phyloP scores from a whole-genome alignment of 2,329 filamentous ascomycete genomes.

The Salinomyces thailandicus region DNA sequence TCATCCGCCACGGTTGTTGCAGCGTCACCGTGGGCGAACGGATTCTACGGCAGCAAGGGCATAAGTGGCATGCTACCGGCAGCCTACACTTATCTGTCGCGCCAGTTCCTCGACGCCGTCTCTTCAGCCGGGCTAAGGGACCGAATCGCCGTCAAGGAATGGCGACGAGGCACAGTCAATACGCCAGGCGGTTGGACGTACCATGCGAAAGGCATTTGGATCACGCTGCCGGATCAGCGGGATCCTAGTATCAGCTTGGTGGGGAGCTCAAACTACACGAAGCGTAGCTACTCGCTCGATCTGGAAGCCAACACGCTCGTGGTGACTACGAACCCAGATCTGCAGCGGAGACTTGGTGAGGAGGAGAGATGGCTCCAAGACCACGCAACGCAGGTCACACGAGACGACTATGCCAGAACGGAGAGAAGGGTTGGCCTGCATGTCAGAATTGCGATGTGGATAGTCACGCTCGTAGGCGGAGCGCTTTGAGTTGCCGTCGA shows the following conservation, averaged over 20 bases:
- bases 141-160: slow-evolving; percentile 70
- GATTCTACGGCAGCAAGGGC: slow-evolving; percentile 81
- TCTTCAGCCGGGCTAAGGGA: slow-evolving; percentile 41
- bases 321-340: slow-evolving; percentile 61
- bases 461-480: slow-evolving; percentile 74
- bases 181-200: slow-evolving; percentile 88
- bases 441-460: slow-evolving; percentile 87
- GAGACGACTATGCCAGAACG: slow-evolving; percentile 67
- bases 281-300: slow-evolving; percentile 83
- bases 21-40: slow-evolving; percentile 85
- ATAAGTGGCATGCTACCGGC: slow-evolving; percentile 83
- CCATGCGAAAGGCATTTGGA: slow-evolving; percentile 92
- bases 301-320: slow-evolving; percentile 82
- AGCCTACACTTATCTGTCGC: slow-evolving; percentile 81
- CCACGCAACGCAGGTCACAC: slow-evolving; percentile 56
- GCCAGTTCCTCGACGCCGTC: slow-evolving; percentile 63
- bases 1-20: slow-evolving; percentile 73
- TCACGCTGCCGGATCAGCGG: slow-evolving; percentile 55
- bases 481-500: slow-evolving; percentile 52
- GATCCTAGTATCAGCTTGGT: slow-evolving; percentile 71
- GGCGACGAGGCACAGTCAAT: slow-evolving; percentile 71
- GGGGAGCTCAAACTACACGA: slow-evolving; percentile 92
- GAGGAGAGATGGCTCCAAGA: slow-evolving; percentile 75
- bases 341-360: slow-evolving; percentile 63
- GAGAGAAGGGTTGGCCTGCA: slow-evolving; percentile 78